These are phyloP conservation scores for Arthrobotrys entomopaga DNA, from an alignment of 2,329 filamentous ascomycete genomes.

Conservation along the genomic window DNA sequence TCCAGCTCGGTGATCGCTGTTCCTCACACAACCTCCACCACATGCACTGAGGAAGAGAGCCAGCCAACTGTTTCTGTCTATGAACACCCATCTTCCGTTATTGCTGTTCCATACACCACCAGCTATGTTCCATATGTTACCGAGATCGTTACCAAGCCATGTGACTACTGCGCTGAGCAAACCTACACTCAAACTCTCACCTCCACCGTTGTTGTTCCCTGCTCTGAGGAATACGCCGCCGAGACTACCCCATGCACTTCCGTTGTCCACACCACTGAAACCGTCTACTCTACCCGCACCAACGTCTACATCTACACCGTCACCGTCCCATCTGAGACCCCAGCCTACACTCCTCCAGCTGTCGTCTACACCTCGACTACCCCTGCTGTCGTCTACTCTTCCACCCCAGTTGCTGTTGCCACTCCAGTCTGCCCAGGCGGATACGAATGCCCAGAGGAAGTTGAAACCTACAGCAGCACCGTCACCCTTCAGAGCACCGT, in stretches of 20 bases:
- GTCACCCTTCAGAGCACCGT: constrained; percentile 46
- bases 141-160: constrained; percentile 42
- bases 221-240: constrained; percentile 21
- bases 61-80: constrained; percentile 15
- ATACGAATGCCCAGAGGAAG: constrained; percentile 25
- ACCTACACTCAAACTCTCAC: constrained; percentile 31
- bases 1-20: constrained; percentile 8
- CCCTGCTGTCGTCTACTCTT: constrained; percentile 37
- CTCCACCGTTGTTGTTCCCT: constrained; percentile 29
- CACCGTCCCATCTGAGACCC: constrained; percentile 27
- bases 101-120: no score
- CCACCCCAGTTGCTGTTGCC: constrained; percentile 22
- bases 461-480: constrained; percentile 49
- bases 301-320: constrained; percentile 41
- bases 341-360: constrained; percentile 36
- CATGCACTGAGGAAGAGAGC: constrained; percentile 38
- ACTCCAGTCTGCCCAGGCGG: constrained; percentile 32
- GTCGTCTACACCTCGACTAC: constrained; percentile 30
- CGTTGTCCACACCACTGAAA: constrained; percentile 42
- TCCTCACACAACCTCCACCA: constrained; percentile 16
- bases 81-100: constrained; percentile 4
- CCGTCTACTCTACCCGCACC: constrained; percentile 42
- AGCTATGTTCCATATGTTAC: no score
- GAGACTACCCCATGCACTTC: constrained; percentile 29
- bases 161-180: constrained; percentile 42